Evolutionary conservation across 345 rosid species (phyloP), one percentile per base, ranked within the genome.

Genomic region (Acer negundo): DNA sequence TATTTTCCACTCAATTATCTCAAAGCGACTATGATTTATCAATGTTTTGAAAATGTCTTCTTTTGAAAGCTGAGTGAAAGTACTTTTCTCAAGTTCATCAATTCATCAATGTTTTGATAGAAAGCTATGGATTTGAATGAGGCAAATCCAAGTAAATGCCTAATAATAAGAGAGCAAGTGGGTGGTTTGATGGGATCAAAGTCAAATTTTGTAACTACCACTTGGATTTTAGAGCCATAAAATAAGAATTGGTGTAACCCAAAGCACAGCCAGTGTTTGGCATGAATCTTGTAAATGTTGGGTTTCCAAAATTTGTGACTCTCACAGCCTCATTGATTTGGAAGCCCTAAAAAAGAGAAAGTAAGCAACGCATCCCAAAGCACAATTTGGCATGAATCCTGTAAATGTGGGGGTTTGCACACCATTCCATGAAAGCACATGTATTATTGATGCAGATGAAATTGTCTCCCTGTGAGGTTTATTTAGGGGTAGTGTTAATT

Each of bases 1-100:
- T 79, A 94, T 97, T 74, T 91, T 97, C 6, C 98, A 93, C 82
- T 97, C 98, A 82, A 93, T 85, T 71, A 97, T 97, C 93, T 97
- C 97, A 46, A 97, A 94, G 85, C 98, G 94, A 71, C 98, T 97
- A 79, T 97, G 31, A 2, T 28, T 28, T 28, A 28, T 28, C 31
- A 28, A 28, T 28, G 31, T 28, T 28, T 28, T 28, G 31, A 28
- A 28, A 28, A 28, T 28, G 31, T 28, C 31, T 28, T 28, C 31
- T 28, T 28, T 28, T 28, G 31, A 2, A 28, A 2, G 31, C 31
- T 28, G 31, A n/a, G n/a, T n/a, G n/a, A n/a, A n/a, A n/a, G n/a
- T n/a, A n/a, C n/a, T n/a, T n/a, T n/a, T n/a, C n/a, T n/a, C n/a
- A n/a, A n/a, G n/a, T n/a, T n/a, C n/a, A n/a, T n/a, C n/a, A n/a